Percentiles rank a stretch among this genome's conserved stretches.
These are phyloP conservation scores for Brettanomyces anomalus DNA, from an alignment of 805 yeast genomes.

Conservation along the genomic window DNA sequence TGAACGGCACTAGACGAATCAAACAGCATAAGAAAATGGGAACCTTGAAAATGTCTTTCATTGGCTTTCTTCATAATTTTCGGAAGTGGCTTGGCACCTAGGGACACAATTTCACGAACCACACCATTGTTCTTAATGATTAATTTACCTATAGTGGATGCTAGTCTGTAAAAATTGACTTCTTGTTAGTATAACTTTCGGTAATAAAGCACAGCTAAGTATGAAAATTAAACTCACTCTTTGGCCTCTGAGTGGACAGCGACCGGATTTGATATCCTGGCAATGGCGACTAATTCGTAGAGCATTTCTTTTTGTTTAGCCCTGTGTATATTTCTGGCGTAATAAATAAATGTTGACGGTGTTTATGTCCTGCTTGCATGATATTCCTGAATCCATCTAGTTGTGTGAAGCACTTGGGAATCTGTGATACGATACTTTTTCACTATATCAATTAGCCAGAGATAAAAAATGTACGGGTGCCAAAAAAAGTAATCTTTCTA, in stretches of 20 bases:
- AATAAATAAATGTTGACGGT: no score
- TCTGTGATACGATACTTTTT: no score
- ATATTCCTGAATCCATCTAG: no score
- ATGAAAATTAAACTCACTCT: conserved; percentile 28
- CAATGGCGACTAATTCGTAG: conserved; percentile 84
- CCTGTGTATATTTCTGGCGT: no score
- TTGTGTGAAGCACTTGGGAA: no score
- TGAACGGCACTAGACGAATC: conserved; percentile 85
- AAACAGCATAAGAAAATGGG: conserved; percentile 77
- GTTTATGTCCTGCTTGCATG: no score
- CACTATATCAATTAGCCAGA: no score
- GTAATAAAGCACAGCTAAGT: conserved; percentile 24
- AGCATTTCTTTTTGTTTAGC: conserved; percentile 58
- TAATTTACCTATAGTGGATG: conserved; percentile 65
- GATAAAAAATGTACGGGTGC: no score
- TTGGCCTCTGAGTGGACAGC: conserved; percentile 52
- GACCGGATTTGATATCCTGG: conserved; percentile 62
- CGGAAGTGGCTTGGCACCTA: conserved; percentile 76
- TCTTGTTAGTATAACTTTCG: conserved; percentile 75
- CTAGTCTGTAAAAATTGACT: conserved; percentile 19
- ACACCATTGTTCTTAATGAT: conserved; percentile 88
- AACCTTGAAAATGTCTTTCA: conserved; percentile 85
- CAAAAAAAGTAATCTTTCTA: no score
- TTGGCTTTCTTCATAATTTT: conserved; percentile 76
- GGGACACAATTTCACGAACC: conserved; percentile 69